phyloP scores from a whole-genome alignment of 2,329 filamentous ascomycete genomes.

The Myriosclerotinia curreyana region DNA sequence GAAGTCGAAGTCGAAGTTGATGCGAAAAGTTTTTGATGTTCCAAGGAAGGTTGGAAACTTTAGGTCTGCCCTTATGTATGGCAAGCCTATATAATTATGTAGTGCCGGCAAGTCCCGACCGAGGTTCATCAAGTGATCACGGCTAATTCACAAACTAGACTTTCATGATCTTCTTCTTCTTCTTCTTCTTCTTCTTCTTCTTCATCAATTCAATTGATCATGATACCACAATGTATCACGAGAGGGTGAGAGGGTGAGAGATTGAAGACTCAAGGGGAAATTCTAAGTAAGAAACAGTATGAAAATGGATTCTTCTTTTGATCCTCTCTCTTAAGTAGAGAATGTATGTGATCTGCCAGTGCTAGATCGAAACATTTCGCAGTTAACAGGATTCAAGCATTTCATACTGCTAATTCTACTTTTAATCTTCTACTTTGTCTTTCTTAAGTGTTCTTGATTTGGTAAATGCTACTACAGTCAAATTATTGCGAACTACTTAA shows the following conservation, averaged over 20 bases:
- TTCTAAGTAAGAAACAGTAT: background rate
- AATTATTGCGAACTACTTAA: background rate
- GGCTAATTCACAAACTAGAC: background rate
- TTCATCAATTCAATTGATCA: no score
- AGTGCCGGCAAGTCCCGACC: slow-evolving; percentile 6
- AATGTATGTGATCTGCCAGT: background rate
- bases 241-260: background rate
- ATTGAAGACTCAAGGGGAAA: background rate
- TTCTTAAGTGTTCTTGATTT: background rate
- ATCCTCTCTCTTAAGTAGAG: background rate
- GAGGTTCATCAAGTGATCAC: background rate
- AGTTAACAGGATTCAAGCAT: background rate
- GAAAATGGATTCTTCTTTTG: background rate
- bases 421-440: background rate
- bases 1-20: no score
- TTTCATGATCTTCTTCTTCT: no score
- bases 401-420: background rate
- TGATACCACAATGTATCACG: no score
- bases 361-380: background rate
- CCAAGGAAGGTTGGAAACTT: no score
- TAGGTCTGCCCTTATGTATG: no score
- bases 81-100: no score
- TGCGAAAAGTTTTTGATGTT: background rate
- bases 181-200: no score
- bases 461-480: no score